Conservation (phyloP, 2,329 filamentous ascomycete species). For the Trichoderma afroharzianum region DNA sequence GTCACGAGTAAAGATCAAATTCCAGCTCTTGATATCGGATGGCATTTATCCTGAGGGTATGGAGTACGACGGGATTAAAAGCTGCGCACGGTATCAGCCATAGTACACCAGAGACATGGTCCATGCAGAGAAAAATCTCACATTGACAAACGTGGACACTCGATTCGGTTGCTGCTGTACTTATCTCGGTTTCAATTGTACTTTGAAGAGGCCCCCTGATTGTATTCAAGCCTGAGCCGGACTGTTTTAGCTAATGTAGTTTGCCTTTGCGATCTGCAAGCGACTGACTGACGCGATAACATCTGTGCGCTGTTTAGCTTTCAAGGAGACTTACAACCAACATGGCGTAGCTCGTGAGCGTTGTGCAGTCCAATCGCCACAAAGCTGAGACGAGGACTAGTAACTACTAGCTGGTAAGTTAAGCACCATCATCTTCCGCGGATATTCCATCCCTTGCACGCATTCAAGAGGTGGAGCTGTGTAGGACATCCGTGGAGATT, state of each 20-base stretch:
- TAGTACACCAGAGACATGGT: too few species aligned
- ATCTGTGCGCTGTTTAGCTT: background rate
- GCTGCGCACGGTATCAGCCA: too few species aligned
- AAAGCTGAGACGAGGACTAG: background rate
- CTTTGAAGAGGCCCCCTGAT: background rate
- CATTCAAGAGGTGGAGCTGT: background rate
- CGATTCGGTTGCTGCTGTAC: background rate
- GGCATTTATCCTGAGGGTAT: too few species aligned
- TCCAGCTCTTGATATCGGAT: too few species aligned
- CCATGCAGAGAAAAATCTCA: too few species aligned
- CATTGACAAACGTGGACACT: too few species aligned
- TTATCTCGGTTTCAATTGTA: background rate
- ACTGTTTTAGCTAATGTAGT: background rate
- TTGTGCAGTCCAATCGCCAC: background rate
- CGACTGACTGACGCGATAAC: background rate
- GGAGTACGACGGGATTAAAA: too few species aligned
- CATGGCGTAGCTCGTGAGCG: background rate
- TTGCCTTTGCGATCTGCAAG: background rate
- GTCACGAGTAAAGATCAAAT: too few species aligned
- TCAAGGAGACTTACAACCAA: background rate
- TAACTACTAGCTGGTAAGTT: background rate
- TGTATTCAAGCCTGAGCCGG: background rate
- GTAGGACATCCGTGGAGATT: background rate
- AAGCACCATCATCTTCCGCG: background rate
- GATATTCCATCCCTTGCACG: background rate